These are phyloP conservation scores for Rhodomyrtus psidioides DNA, from an alignment of 441 rosid species.

Conservation along the genomic window DNA sequence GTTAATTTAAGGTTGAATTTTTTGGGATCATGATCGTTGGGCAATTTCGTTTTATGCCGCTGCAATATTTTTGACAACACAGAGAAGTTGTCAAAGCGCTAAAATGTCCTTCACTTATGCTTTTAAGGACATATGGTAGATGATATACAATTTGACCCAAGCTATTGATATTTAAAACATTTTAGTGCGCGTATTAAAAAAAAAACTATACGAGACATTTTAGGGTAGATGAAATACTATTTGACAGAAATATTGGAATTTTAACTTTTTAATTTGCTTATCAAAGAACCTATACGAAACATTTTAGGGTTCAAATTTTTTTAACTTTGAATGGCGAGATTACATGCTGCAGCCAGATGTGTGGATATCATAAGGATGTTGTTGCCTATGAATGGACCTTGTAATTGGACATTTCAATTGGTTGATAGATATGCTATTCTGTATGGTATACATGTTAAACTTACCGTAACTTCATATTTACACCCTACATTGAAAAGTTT, in stretches of 20 bases:
- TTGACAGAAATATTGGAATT: neutral
- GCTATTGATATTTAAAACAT: neutral
- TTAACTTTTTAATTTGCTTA: neutral
- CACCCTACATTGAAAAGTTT: neutral
- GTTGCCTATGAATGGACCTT: neutral
- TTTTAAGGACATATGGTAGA: neutral
- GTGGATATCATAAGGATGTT: neutral
- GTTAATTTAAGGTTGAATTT: neutral
- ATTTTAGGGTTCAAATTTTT: neutral
- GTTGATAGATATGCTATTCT: neutral
- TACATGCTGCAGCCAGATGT: neutral
- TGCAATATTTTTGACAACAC: neutral
- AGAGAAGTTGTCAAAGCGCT: neutral
- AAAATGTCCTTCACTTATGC: neutral
- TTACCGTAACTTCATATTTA: neutral
- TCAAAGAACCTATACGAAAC: neutral
- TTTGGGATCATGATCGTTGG: neutral
- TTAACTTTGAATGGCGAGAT: neutral
- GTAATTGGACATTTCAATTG: neutral
- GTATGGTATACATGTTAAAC: neutral
- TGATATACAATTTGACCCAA: neutral
- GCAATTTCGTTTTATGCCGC: neutral
- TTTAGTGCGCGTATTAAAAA: neutral
- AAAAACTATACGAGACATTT: neutral
- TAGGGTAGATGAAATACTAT: neutral